Evolutionary conservation across 176 grass and related monocot genomes (phyloP).

Genomic region (Puccinellia tenuiflora): DNA sequence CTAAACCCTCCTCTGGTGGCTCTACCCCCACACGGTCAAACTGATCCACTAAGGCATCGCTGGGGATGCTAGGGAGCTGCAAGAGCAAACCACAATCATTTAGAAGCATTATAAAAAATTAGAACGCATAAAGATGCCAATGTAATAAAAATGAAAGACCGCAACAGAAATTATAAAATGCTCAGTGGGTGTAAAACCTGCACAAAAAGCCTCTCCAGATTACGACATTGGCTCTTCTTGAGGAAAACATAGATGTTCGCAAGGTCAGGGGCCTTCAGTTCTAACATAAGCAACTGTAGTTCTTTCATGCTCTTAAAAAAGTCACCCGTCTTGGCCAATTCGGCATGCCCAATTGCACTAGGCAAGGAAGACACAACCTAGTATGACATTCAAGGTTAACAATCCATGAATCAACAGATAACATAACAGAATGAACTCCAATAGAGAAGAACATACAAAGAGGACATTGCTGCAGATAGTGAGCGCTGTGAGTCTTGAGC

Average conservation of each 20-base stretch:
- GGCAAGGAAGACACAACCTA: conserved; percentile 19
- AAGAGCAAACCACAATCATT: not conserved
- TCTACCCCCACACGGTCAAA: not conserved
- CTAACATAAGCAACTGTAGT: conserved; percentile 51
- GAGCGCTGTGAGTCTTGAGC: conserved; percentile 29
- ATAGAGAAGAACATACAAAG: not conserved
- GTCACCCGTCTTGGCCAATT: conserved; percentile 19
- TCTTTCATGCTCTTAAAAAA: conserved; percentile 51
- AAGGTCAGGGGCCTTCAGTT: conserved; percentile 42
- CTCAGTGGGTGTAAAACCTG: conserved; percentile 24
- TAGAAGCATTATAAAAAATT: not conserved
- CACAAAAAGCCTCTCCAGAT: conserved; percentile 55
- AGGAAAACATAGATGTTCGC: conserved; percentile 50
- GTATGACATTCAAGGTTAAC: not conserved
- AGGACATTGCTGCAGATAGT: conserved; percentile 26
- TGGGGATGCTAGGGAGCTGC: not conserved
- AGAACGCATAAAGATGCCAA: not conserved
- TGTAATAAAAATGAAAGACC: not conserved
- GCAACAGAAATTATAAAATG: not conserved
- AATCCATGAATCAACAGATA: not conserved
- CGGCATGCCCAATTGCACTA: not conserved
- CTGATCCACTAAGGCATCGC: not conserved
- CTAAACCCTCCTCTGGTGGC: not conserved
- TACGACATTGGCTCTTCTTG: conserved; percentile 24
- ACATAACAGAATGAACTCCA: not conserved